These are phyloP conservation scores for Albatrellus ellisii DNA, from an alignment of 768 basidiomycete genomes.

Conservation along the genomic window DNA sequence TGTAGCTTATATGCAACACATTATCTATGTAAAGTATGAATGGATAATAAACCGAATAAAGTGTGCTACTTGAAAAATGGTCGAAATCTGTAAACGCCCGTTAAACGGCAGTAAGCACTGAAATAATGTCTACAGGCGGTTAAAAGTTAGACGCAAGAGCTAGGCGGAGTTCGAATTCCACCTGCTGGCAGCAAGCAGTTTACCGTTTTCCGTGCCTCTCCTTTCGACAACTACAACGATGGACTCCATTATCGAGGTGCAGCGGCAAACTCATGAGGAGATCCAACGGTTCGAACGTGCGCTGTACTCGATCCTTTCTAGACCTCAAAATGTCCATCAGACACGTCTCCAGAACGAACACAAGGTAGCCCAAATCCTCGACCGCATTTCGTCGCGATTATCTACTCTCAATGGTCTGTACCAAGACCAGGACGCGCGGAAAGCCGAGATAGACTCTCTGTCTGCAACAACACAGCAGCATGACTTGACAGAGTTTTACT, in stretches of 20 bases:
- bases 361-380: slow-evolving; percentile 80
- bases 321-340: slow-evolving; percentile 50
- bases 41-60: too few relatives aligned
- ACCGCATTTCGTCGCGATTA: slow-evolving; percentile 63
- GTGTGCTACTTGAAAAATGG: too few relatives aligned
- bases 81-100: too few relatives aligned
- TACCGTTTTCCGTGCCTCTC: too few relatives aligned
- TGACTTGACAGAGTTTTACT: slow-evolving; percentile 90
- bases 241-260: slow-evolving; percentile 92
- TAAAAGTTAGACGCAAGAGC: too few relatives aligned
- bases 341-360: slow-evolving; percentile 65
- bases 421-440: slow-evolving; percentile 60
- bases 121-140: too few relatives aligned
- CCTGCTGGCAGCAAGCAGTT: too few relatives aligned
- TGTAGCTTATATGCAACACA: too few relatives aligned
- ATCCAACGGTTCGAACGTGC: slow-evolving; percentile 85
- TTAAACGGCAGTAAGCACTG: too few relatives aligned
- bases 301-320: slow-evolving; percentile 71
- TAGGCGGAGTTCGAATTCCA: slow-evolving; percentile 8
- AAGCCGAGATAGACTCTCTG: slow-evolving; percentile 49
- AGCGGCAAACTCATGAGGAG: slow-evolving; percentile 93
- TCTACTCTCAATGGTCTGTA: slow-evolving; percentile 59
- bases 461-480: slow-evolving; percentile 41
- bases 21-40: too few relatives aligned
- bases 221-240: slow-evolving; percentile 27